These are phyloP conservation scores for Podaxis rugospora DNA, from an alignment of 768 basidiomycete species.

Conservation along the genomic window DNA sequence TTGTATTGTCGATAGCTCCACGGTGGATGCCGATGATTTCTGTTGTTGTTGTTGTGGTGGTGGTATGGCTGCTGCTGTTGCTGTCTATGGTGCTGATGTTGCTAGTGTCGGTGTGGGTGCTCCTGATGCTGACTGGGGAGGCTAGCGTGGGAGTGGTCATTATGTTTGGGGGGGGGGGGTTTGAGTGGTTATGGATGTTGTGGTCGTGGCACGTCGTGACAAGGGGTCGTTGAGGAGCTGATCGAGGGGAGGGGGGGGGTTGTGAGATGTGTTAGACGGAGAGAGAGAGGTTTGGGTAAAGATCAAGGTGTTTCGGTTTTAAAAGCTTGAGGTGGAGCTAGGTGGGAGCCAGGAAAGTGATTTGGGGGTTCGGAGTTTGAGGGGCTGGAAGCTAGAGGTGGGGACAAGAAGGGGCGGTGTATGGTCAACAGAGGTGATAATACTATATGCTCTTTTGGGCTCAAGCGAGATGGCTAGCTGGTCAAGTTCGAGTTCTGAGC, in stretches of 20 bases:
- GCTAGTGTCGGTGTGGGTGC: neutral
- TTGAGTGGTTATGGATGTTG: no score
- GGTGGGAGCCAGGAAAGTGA: neutral
- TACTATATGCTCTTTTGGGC: no score
- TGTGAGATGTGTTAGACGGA: neutral
- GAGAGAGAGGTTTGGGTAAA: neutral
- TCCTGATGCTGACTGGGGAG: neutral
- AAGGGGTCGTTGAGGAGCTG: neutral
- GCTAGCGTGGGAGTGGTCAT: neutral
- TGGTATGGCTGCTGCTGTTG: neutral
- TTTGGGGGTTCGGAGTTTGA: no score
- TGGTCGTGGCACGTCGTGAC: neutral
- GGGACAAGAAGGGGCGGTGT: no score
- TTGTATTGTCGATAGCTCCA: slow-evolving; percentile 85
- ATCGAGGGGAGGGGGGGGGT: neutral
- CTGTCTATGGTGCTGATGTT: neutral
- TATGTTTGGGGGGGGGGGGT: neutral
- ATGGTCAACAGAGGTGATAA: no score
- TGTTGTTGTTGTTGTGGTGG: neutral
- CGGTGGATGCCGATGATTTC: slow-evolving; percentile 47
- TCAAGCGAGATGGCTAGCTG: no score
- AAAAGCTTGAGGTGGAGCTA: neutral
- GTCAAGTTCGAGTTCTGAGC: no score
- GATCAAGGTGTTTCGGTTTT: neutral
- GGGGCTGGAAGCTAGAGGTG: no score